Percentiles rank a stretch among this genome's conserved stretches.
Evolutionary conservation across 1,284 basidiomycete species (phyloP).

Genomic region (Trichosporon ovoides): DNA sequence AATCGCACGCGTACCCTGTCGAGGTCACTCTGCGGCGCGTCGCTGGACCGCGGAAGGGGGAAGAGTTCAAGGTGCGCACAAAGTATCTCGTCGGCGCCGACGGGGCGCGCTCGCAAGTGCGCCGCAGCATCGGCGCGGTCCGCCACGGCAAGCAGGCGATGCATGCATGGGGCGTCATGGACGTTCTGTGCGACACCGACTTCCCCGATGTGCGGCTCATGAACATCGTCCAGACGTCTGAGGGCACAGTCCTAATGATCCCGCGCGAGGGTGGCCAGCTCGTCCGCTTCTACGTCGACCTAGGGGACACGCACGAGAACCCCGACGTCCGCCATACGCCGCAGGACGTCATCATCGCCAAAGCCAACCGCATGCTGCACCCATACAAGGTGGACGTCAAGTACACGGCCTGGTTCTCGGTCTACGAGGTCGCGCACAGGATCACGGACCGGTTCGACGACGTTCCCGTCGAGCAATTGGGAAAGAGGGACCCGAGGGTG

Average conservation of each 20-base stretch:
- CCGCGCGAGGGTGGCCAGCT: slow-evolving; percentile 34
- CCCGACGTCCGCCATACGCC: slow-evolving; percentile 41
- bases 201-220: slow-evolving; percentile 30
- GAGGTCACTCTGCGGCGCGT: slow-evolving; percentile 23
- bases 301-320: slow-evolving; percentile 16
- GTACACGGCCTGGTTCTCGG: slow-evolving; percentile 35
- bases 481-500: slow-evolving; percentile 14
- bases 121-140: slow-evolving; percentile 28
- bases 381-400: slow-evolving; percentile 60
- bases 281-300: slow-evolving; percentile 25
- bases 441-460: slow-evolving; percentile 46
- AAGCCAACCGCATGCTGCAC: slow-evolving; percentile 60
- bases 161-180: slow-evolving; percentile 41
- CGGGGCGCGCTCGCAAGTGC: slow-evolving; percentile 23
- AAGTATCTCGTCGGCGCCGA: slow-evolving; percentile 30
- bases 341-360: slow-evolving; percentile 56
- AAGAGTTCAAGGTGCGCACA: slow-evolving; percentile 11
- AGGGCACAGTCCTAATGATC: slow-evolving; percentile 36
- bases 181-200: slow-evolving; percentile 23
- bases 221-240: slow-evolving; percentile 31
- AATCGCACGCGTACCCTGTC: slow-evolving; percentile 25
- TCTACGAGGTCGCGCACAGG: slow-evolving; percentile 43
- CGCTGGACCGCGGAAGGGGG: slow-evolving; percentile 10
- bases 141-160: slow-evolving; percentile 39
- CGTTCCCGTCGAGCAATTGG: slow-evolving; percentile 9